Base-by-base conservation (phyloP, 805 yeast genomes). In the Blastobotrys robertii region DNA sequence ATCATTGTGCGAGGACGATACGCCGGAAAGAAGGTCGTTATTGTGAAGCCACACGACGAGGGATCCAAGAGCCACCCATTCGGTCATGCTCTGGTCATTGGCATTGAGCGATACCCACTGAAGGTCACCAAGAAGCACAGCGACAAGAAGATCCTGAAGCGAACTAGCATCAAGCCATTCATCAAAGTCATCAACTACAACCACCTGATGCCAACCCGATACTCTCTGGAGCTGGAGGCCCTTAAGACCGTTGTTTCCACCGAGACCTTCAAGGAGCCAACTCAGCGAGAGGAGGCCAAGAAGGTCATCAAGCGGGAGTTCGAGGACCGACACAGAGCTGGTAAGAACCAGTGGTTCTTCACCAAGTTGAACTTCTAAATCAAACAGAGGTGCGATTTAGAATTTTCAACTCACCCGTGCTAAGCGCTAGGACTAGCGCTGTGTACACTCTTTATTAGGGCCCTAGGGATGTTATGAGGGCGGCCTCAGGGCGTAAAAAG, bases 331-430 rank as follows among this genome's bases (percentile, higher is more conserved):
- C 95, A 90, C 80, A 94, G 60, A 60, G 86, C 96, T 68, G 98
- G 98, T 72, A 87, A 92, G 84, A 90, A 90, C 88, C 88, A 87
- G 77, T 92, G 98, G 98, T 92, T 92, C 81, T 92, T 92, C 88
- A 81, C 95, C 73, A 92, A 92, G 78, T 82, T 85, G 70, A 80
- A 82, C 76, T 85, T 85, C 76, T 85, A 84, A 79, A 42, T 19
- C 25, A 31, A 30, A 15, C 12, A 15, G 15, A 29, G 13, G 34
- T 8, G 33, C 19, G 11, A 11, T 35, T 19, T 35, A 19, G 13
- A 33, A 33, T 33, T 15, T 33, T 33, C 12, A 33, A 19, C 25
- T 19, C 25, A 19, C 25, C 25, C 25, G 25, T 19, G 25, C 25
- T 19, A 19, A 19, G 25, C 25, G 25, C 25, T 19, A 19, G 25